phyloP scores from a whole-genome alignment of 2,329 filamentous ascomycete genomes.

The Fusarium keratoplasticum region DNA sequence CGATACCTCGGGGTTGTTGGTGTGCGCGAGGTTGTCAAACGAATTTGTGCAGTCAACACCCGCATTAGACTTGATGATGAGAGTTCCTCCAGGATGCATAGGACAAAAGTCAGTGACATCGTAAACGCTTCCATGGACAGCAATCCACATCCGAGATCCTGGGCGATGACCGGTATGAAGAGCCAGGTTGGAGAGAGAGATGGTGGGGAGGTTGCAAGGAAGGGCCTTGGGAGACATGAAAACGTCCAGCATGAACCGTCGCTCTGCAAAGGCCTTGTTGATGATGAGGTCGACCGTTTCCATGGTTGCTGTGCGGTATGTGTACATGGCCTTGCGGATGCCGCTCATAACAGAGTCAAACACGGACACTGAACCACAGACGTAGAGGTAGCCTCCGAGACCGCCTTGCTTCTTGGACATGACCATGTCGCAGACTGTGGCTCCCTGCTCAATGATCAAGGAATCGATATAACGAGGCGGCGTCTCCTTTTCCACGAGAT shows the following conservation, averaged over 20 bases:
- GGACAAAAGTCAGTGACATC: slow-evolving; percentile 65
- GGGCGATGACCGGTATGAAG: slow-evolving; percentile 62
- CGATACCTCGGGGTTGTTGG: slow-evolving; percentile 65
- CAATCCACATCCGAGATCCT: slow-evolving; percentile 61
- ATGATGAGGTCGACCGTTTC: slow-evolving; percentile 62
- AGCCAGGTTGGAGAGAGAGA: slow-evolving; percentile 62
- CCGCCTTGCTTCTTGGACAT: slow-evolving; percentile 68
- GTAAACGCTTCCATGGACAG: slow-evolving; percentile 64
- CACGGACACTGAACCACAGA: slow-evolving; percentile 46
- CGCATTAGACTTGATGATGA: slow-evolving; percentile 66
- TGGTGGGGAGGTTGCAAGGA: slow-evolving; percentile 61
- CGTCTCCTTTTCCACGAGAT: slow-evolving; percentile 62
- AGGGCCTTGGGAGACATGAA: slow-evolving; percentile 67
- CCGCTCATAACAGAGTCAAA: slow-evolving; percentile 66
- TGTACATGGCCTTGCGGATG: slow-evolving; percentile 66
- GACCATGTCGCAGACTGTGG: slow-evolving; percentile 63
- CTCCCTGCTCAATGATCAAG: slow-evolving; percentile 63
- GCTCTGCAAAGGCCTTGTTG: slow-evolving; percentile 65
- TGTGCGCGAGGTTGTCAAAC: slow-evolving; percentile 66
- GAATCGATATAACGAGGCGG: slow-evolving; percentile 64
- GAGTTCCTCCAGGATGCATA: slow-evolving; percentile 65
- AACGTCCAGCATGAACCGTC: slow-evolving; percentile 67
- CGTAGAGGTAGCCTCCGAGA: slow-evolving; percentile 53
- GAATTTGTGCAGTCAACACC: slow-evolving; percentile 65
- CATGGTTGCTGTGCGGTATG: slow-evolving; percentile 63